A percentile compares a stretch with the other conserved stretches of the same genome.
Conservation (phyloP, 139 green algal genomes). For the Haematococcus lacustris region DNA sequence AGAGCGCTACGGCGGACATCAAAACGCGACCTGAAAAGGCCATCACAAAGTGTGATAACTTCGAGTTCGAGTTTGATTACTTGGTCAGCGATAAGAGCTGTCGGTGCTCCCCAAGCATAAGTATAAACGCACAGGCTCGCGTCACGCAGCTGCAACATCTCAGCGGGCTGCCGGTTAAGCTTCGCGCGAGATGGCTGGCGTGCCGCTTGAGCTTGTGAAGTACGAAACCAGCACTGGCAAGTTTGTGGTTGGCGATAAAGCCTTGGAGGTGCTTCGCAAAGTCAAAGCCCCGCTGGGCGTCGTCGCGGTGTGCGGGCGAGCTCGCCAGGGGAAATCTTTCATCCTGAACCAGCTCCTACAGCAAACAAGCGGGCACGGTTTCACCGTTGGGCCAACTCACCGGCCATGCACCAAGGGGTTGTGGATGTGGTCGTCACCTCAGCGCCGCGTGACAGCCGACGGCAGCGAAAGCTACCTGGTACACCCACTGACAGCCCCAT, state of each 20-base stretch:
- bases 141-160: too few species aligned
- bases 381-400: conserved; percentile 66
- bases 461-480: conserved; percentile 74
- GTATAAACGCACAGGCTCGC: too few species aligned
- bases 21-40: too few species aligned
- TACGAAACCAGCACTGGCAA: conserved; percentile 50
- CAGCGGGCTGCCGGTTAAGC: too few species aligned
- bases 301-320: conserved; percentile 79
- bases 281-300: conserved; percentile 75
- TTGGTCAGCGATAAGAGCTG: too few species aligned
- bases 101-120: too few species aligned
- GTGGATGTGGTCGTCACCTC: conserved; percentile 91
- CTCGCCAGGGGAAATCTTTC: conserved; percentile 87
- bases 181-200: too few species aligned
- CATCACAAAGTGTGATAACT: too few species aligned
- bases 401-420: conserved; percentile 93
- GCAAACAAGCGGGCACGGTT: conserved; percentile 23
- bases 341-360: conserved; percentile 89
- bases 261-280: conserved; percentile 51
- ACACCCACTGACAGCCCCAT: not conserved
- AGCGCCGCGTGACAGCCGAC: conserved; percentile 41
- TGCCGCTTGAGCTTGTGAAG: conserved; percentile 54
- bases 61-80: too few species aligned
- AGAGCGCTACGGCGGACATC: too few species aligned
- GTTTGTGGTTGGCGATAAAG: conserved; percentile 67